Conservation (phyloP, 306 rosid genomes). For the Quercus gilva region DNA sequence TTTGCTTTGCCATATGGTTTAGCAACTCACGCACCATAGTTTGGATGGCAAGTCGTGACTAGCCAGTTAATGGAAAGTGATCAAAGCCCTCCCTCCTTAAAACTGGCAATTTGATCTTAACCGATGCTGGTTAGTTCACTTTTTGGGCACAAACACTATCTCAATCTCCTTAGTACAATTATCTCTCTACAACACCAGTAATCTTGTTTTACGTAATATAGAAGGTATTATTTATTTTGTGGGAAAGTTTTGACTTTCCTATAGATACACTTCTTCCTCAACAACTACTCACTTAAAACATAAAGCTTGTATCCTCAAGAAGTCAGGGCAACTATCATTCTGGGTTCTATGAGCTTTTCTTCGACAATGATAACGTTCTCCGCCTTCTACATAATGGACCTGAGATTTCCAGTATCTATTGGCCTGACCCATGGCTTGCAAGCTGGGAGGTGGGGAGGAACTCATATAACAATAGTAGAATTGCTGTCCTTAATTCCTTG, state of each 20-base stretch:
- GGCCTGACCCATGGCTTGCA: neutral
- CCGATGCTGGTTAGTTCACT: conserved; percentile 20
- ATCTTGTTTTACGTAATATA: conserved; percentile 10
- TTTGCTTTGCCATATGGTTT: conserved; percentile 46
- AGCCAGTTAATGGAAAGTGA: conserved; percentile 37
- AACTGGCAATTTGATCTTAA: conserved; percentile 36
- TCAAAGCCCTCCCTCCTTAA: conserved; percentile 42
- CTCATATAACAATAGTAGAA: neutral
- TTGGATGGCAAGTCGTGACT: conserved; percentile 50
- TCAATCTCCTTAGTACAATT: neutral
- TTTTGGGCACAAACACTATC: conserved; percentile 35
- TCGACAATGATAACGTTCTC: neutral
- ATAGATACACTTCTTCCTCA: conserved; percentile 26
- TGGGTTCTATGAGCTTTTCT: neutral
- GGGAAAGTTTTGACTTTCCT: conserved; percentile 25
- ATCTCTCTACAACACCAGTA: conserved; percentile 16
- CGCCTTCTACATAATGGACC: neutral
- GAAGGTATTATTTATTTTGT: neutral
- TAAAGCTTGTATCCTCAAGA: neutral
- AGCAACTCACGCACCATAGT: conserved; percentile 8
- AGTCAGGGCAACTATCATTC: neutral
- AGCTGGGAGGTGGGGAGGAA: neutral
- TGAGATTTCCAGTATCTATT: neutral
- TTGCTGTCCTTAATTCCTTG: neutral
- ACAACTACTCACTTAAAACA: conserved; percentile 15